Conservation (phyloP, 2,329 filamentous ascomycete species). For the Emericellopsis cladophorae region DNA sequence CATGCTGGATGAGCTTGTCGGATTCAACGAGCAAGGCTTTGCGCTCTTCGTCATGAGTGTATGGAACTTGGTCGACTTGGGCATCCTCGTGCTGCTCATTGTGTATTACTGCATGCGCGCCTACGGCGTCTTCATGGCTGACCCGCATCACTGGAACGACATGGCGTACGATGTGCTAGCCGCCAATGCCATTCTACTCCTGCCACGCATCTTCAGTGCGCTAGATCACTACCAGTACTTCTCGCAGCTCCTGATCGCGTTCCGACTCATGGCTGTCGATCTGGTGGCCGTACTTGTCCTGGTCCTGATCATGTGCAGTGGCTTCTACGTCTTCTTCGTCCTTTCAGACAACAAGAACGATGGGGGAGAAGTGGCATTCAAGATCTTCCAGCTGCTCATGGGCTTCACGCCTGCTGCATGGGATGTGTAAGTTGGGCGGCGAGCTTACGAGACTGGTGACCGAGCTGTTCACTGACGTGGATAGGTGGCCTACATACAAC, state of each 20-base stretch:
- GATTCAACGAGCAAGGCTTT: conserved; percentile 94
- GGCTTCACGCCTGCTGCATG: conserved; percentile 92
- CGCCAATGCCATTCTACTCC: conserved; percentile 76
- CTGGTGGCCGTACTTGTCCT: conserved; percentile 73
- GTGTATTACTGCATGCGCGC: conserved; percentile 83
- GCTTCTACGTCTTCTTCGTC: conserved; percentile 91
- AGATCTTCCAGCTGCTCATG: conserved; percentile 88
- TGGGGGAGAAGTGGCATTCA: conserved; percentile 64
- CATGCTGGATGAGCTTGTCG: conserved; percentile 91
- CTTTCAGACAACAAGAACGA: conserved; percentile 62
- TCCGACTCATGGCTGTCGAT: conserved; percentile 87
- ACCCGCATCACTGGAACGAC: conserved; percentile 61
- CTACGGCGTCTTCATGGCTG: conserved; percentile 74
- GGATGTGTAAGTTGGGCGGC: conserved; percentile 51
- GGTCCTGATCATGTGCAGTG: conserved; percentile 79
- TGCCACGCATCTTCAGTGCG: conserved; percentile 84
- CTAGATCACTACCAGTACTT: conserved; percentile 95
- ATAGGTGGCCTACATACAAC: conserved; percentile 60
- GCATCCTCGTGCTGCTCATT: conserved; percentile 74
- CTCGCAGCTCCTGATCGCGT: conserved; percentile 85
- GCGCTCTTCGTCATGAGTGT: conserved; percentile 95
- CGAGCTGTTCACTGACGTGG: conserved; percentile 5
- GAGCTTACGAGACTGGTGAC: background rate
- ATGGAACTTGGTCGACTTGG: conserved; percentile 92
- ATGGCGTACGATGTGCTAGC: conserved; percentile 92